Evolutionary conservation across 1,139 yeast species (phyloP), one percentile per base, ranked within the genome.

Genomic region (Candida neerlandica): DNA sequence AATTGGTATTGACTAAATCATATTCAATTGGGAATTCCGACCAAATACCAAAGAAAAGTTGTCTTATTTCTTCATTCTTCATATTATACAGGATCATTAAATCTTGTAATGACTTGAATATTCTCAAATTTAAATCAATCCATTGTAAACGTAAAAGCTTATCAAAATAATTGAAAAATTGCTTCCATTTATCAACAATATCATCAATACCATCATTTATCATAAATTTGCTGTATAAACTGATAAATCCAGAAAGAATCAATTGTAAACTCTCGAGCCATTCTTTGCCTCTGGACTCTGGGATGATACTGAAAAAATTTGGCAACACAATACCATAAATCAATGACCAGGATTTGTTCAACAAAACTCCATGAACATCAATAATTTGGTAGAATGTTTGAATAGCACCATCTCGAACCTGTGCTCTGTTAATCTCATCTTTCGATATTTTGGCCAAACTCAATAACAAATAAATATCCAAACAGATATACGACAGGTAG

Each of bases 351-450:
- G 80, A 70, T 0, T 82, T 77, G 12, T 62, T 56, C 37, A 86
- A 70, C 33, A 73, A 70, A 11, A 69, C 62, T 0, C 94, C 90
- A 64, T 89, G 94, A 1, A 92, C 84, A 48, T 90, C 96, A 51
- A 91, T 77, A 39, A 92, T 86, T 57, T 92, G 84, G 66, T 89
- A 89, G 57, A 91, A 83, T 0, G 96, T 92, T 62, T 90, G 96
- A 27, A 90, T 80, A 0, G 97, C 85, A 1, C 97, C 97, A 61
- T 90, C 90, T 55, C 96, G 77, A 1, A 92, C 96, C 58, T 90
- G 96, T 0, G 86, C 81, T 50, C 96, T 77, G 1, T 75, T 58
- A 11, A 39, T 45, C 42, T 52, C 57, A 58, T 89, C 95, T 29
- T 70, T 63, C 0, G 91, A 80, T 27, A 90, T 77, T 23, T 76